These are phyloP conservation scores for Paramecium sexaurelia DNA, from an alignment of 73 alveolate species.

Conservation along the genomic window DNA sequence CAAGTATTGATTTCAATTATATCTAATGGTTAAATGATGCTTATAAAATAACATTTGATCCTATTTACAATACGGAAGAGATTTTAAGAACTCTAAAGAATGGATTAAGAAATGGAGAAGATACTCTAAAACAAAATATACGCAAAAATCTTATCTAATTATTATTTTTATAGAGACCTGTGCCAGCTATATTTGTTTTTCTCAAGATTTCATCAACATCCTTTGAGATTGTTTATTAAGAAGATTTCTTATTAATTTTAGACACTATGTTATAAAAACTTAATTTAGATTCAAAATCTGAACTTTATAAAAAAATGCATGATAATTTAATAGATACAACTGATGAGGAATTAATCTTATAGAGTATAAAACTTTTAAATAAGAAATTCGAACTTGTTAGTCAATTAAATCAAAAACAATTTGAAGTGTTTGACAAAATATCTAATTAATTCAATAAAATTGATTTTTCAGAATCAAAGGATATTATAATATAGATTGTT, in stretches of 20 bases:
- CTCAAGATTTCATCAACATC: background rate
- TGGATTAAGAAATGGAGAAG: background rate
- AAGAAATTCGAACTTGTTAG: background rate
- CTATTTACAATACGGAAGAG: background rate
- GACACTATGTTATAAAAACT: background rate
- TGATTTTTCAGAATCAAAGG: background rate
- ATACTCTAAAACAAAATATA: background rate
- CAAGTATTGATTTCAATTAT: background rate
- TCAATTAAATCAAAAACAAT: background rate
- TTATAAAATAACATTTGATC: background rate
- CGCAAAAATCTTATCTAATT: background rate
- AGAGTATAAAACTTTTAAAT: background rate
- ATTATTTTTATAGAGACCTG: background rate
- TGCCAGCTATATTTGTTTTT: background rate
- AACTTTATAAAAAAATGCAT: background rate
- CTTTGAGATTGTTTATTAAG: background rate
- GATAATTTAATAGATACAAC: background rate
- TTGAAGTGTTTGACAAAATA: background rate
- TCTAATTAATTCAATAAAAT: background rate
- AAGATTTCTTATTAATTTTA: background rate
- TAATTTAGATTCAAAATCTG: background rate
- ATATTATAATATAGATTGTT: background rate
- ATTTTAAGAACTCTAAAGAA: background rate
- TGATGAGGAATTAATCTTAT: background rate
- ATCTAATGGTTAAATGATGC: background rate